Percentiles rank a stretch among this genome's conserved stretches.
phyloP scores from a whole-genome alignment of 768 basidiomycete genomes.

The Naganishia kalamii region DNA sequence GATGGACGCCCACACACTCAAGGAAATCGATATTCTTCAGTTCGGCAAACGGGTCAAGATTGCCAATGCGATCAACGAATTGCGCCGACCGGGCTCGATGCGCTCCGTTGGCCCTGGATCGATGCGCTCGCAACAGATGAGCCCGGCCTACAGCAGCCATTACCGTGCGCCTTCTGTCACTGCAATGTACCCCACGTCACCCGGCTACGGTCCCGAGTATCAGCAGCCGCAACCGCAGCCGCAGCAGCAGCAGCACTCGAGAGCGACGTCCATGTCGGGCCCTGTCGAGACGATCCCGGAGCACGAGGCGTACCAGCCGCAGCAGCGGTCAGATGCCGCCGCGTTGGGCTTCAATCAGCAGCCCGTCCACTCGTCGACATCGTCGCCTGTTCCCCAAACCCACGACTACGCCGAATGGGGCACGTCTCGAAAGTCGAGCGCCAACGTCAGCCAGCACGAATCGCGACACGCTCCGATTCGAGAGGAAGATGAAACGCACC shows the following conservation, averaged over 20 bases:
- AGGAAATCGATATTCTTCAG: constrained; percentile 89
- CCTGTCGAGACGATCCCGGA: constrained; percentile 12
- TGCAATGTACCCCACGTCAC: constrained; percentile 6
- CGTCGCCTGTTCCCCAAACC: not conserved
- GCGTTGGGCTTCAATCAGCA: constrained; percentile 9
- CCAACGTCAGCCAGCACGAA: not conserved
- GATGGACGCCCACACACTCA: constrained; percentile 82
- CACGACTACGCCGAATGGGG: constrained; percentile 22
- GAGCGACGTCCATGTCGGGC: constrained; percentile 9
- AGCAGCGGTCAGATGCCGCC: not conserved
- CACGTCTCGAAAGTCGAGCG: constrained; percentile 17
- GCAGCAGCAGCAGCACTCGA: constrained; percentile 1
- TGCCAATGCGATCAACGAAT: constrained; percentile 81
- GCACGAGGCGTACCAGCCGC: constrained; percentile 8
- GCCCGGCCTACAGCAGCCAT: not conserved
- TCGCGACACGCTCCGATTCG: constrained; percentile 1
- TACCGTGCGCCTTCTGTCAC: not conserved
- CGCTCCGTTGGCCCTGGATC: constrained; percentile 46
- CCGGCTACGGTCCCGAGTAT: not conserved
- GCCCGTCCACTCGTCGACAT: not conserved
- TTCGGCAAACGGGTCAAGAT: constrained; percentile 93
- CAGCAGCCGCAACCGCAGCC: not conserved
- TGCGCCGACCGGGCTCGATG: constrained; percentile 61
- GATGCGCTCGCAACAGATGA: constrained; percentile 13
- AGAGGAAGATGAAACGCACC: constrained; percentile 21